phyloP scores from a whole-genome alignment of 2,329 filamentous ascomycete genomes.

The Xylariaceae sp. region DNA sequence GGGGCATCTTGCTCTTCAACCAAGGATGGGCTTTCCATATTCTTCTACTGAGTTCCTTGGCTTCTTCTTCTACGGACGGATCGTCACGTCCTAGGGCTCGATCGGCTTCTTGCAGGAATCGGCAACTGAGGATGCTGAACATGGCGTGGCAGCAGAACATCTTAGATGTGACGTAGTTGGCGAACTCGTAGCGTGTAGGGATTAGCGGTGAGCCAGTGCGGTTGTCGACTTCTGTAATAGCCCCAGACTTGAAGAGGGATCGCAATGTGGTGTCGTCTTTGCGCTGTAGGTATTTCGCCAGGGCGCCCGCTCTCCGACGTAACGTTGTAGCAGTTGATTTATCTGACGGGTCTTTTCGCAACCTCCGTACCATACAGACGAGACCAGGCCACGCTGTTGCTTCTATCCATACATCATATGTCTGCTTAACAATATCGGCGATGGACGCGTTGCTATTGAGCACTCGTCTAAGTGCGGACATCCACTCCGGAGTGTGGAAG shows the following conservation, averaged over 20 bases:
- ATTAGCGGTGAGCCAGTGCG: conserved; percentile 17
- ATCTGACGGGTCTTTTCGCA: conserved; percentile 22
- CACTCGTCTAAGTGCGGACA: conserved; percentile 18
- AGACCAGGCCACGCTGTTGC: conserved; percentile 29
- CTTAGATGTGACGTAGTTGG: conserved; percentile 26
- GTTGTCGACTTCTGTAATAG: conserved; percentile 23
- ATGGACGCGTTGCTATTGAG: conserved; percentile 17
- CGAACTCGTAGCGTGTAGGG: conserved; percentile 25
- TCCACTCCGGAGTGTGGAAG: conserved; percentile 25
- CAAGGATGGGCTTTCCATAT: conserved; percentile 28
- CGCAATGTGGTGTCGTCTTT: conserved; percentile 20
- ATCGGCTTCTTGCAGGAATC: conserved; percentile 26
- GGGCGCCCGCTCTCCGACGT: conserved; percentile 16
- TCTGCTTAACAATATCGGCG: conserved; percentile 18
- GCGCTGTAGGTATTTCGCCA: conserved; percentile 20
- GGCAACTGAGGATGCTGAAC: conserved; percentile 23
- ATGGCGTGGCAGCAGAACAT: conserved; percentile 25
- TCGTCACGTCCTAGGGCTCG: conserved; percentile 16
- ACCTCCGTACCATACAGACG: conserved; percentile 19
- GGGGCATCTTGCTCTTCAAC: conserved; percentile 23
- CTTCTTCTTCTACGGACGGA: conserved; percentile 18
- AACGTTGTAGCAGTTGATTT: conserved; percentile 25
- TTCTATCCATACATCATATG: conserved; percentile 27
- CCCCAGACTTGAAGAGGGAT: conserved; percentile 18
- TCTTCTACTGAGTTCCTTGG: conserved; percentile 22